Percentiles rank a stretch among this genome's conserved stretches.
phyloP scores from a whole-genome alignment of 352 stramenopile genomes.

The Phytophthora rubi region DNA sequence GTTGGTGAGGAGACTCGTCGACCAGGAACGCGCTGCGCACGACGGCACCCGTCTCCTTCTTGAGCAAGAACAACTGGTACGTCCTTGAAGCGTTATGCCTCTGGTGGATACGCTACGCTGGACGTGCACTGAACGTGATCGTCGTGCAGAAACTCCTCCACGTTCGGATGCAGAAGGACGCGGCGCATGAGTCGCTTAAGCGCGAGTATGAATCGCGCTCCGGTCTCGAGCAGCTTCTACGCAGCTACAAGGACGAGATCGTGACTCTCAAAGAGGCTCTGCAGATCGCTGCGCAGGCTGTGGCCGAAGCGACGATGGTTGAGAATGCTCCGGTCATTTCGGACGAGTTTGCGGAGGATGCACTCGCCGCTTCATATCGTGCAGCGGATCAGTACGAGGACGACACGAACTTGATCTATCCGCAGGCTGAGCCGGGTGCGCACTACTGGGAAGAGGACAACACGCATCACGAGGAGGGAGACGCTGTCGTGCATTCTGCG shows the following conservation, averaged over 20 bases:
- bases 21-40: slow-evolving; percentile 52
- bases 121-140: slow-evolving; percentile 4
- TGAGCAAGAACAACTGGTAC: slow-evolving; percentile 59
- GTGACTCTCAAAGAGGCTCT: slow-evolving; percentile 79
- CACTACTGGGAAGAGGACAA: slow-evolving; percentile 2
- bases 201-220: slow-evolving; percentile 61
- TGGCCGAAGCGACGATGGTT: slow-evolving; percentile 48
- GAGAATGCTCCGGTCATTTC: neutral
- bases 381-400: neutral
- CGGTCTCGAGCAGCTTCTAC: slow-evolving; percentile 57
- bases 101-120: neutral
- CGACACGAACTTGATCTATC: neutral
- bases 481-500: slow-evolving; percentile 17
- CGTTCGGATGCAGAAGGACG: slow-evolving; percentile 51
- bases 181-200: slow-evolving; percentile 62
- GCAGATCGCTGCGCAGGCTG: slow-evolving; percentile 66
- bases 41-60: slow-evolving; percentile 45
- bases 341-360: slow-evolving; percentile 4
- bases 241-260: slow-evolving; percentile 77
- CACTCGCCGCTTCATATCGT: slow-evolving; percentile 9
- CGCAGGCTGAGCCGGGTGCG: neutral
- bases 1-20: slow-evolving; percentile 55
- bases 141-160: slow-evolving; percentile 46
- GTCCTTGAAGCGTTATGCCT: neutral
- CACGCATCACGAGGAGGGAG: slow-evolving; percentile 12